Evolutionary conservation across 495 filamentous ascomycete species (phyloP).

Genomic region (Clavariopsis aquatica): DNA sequence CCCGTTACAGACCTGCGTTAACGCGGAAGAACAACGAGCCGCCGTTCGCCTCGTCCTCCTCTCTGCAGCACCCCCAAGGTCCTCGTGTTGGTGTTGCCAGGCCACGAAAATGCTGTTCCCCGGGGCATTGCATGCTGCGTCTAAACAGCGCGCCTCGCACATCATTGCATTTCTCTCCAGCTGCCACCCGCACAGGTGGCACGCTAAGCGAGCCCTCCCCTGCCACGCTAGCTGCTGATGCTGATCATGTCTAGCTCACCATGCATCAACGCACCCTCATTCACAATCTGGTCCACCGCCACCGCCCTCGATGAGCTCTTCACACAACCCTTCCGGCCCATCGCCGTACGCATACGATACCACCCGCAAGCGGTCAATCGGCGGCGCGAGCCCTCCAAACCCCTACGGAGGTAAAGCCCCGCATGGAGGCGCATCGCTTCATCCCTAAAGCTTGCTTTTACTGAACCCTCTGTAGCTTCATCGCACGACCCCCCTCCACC

Average conservation of each 20-base stretch:
- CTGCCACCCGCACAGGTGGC: constrained; percentile 28
- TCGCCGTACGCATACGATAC: constrained; percentile 41
- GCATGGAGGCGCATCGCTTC: constrained; percentile 10
- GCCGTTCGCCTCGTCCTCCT: not conserved
- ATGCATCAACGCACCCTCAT: constrained; percentile 32
- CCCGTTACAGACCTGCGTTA: not conserved
- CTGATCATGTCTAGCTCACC: constrained; percentile 31
- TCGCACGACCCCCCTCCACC: constrained; percentile 48
- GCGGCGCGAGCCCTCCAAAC: constrained; percentile 41
- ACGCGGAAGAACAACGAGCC: not conserved
- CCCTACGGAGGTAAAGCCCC: constrained; percentile 39
- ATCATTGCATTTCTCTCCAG: constrained; percentile 9
- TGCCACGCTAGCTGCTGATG: constrained; percentile 24
- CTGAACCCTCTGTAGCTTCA: constrained; percentile 24
- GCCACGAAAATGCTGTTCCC: not conserved
- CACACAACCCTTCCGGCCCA: constrained; percentile 29
- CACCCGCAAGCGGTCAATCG: constrained; percentile 41
- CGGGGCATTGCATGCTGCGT: not conserved
- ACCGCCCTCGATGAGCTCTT: constrained; percentile 37
- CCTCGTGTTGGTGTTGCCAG: not conserved
- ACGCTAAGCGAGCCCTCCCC: constrained; percentile 33
- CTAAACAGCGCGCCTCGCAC: not conserved
- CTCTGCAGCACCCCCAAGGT: not conserved
- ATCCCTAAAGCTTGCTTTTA: constrained; percentile 15
- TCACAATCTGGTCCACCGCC: constrained; percentile 40